Percentiles rank a stretch among this genome's conserved stretches.
Evolutionary conservation across 2,329 filamentous ascomycete species (phyloP).

Genomic region (Alternaria longipes): DNA sequence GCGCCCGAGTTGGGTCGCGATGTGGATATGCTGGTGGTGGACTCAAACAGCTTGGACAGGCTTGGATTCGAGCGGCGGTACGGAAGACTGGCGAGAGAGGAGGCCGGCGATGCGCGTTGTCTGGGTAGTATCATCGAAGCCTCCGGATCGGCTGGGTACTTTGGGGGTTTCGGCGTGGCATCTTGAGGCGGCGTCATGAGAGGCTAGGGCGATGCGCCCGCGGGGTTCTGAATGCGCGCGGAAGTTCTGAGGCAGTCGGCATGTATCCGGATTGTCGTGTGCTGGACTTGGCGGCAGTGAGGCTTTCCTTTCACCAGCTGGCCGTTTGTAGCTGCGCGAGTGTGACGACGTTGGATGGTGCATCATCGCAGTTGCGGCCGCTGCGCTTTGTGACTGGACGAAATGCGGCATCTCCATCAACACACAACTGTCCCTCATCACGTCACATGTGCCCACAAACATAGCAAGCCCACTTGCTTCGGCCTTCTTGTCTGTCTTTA

Average conservation of each 20-base stretch:
- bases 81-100: constrained; percentile 66
- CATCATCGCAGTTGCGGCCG: constrained; percentile 38
- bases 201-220: constrained; percentile 50
- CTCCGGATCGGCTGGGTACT: constrained; percentile 67
- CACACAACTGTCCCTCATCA: constrained; percentile 17
- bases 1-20: constrained; percentile 54
- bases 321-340: constrained; percentile 21
- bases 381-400: constrained; percentile 45
- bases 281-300: constrained; percentile 10
- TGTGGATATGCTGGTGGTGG: constrained; percentile 57
- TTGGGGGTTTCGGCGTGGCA: constrained; percentile 49
- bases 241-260: constrained; percentile 37
- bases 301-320: constrained; percentile 12
- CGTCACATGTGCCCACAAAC: constrained; percentile 7
- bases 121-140: constrained; percentile 69
- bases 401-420: constrained; percentile 40
- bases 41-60: constrained; percentile 62
- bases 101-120: constrained; percentile 66
- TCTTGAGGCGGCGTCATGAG: constrained; percentile 54
- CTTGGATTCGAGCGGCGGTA: constrained; percentile 63
- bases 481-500: constrained; percentile 12
- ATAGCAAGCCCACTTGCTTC: neutral
- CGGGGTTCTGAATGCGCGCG: constrained; percentile 42
- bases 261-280: constrained; percentile 41
- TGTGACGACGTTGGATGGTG: constrained; percentile 32